A percentile compares a stretch with the other conserved stretches of the same genome.
These are phyloP conservation scores for Trichoderma breve DNA, from an alignment of 2,329 filamentous ascomycete species.

Conservation along the genomic window DNA sequence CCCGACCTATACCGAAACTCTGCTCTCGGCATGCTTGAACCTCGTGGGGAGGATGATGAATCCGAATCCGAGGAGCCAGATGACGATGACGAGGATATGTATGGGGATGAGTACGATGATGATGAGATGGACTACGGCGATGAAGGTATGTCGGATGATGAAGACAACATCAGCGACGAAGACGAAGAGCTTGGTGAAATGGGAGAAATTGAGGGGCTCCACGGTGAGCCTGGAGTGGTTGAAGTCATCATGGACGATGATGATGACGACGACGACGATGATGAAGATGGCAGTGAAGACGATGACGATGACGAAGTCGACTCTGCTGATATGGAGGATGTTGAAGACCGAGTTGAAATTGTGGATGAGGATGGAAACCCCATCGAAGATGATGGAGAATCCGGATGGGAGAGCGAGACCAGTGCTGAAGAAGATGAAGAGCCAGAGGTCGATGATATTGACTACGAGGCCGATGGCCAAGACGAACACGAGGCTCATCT, in stretches of 20 bases:
- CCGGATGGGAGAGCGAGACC: slow-evolving; percentile 60
- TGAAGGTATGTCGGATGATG: slow-evolving; percentile 76
- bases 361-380: slow-evolving; percentile 62
- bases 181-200: slow-evolving; percentile 81
- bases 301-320: slow-evolving; percentile 48
- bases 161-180: slow-evolving; percentile 86
- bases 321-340: slow-evolving; percentile 49
- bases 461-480: slow-evolving; percentile 56
- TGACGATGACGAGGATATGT: slow-evolving; percentile 85
- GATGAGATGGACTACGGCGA: slow-evolving; percentile 91
- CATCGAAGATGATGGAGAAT: slow-evolving; percentile 58
- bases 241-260: slow-evolving; percentile 77
- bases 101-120: slow-evolving; percentile 84
- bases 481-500: slow-evolving; percentile 54
- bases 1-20: slow-evolving; percentile 97
- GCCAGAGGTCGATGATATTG: slow-evolving; percentile 52
- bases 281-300: slow-evolving; percentile 59
- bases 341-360: slow-evolving; percentile 55
- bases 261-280: slow-evolving; percentile 62
- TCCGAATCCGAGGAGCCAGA: slow-evolving; percentile 72
- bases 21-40: slow-evolving; percentile 89
- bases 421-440: slow-evolving; percentile 55
- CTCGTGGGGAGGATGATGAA: slow-evolving; percentile 75
- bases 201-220: slow-evolving; percentile 77
- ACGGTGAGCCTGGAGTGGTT: slow-evolving; percentile 61